Base-by-base conservation (phyloP, 148 eudicot species). In the Silene latifolia region DNA sequence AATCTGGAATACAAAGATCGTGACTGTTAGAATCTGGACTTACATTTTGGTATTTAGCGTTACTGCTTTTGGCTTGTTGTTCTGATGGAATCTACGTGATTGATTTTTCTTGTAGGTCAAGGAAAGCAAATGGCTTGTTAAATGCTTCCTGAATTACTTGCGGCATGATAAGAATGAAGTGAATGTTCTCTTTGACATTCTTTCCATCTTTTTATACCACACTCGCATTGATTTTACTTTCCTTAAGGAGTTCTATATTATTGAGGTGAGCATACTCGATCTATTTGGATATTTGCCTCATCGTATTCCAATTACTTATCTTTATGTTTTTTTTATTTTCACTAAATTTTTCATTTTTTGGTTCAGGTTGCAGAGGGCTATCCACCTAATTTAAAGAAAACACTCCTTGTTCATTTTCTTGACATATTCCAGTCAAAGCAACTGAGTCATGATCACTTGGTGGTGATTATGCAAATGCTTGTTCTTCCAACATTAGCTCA, bases 51-150 rank as follows among this genome's bases (percentile, higher is more conserved):
- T 9, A 60, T 7, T 47, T 13, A 69, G 25, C 10, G 15, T n/a
- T 23, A 9, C 32, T 68, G 46, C 72, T 42, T 35, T 67, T 8
- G 27, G 56, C 42, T 53, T 53, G 39, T 15, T 24, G 51, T 23
- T 70, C 42, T 53, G 21, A 70, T 51, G 73, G 73, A 70, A 15
- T 70, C 19, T 24, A 27, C 27, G 19, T 51, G 60, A 3, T 13
- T 27, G 19, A 46, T 24, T 25, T 53, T 60, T 46, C 0, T 51
- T 91, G 89, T 89, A 96, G 99, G 97, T 96, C 71, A 96, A 92
- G 81, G 99, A 96, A 82, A 96, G 98, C 91, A 96, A 96, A 80
- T 96, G 99, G 99, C 92, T 90, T 53, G 97, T 96, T 80, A 96
- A 96, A 85, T 96, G 99, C 89, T 92, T 96, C 77, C 82, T 96